phyloP scores from a whole-genome alignment of 306 rosid genomes.

The Psophocarpus tetragonolobus region DNA sequence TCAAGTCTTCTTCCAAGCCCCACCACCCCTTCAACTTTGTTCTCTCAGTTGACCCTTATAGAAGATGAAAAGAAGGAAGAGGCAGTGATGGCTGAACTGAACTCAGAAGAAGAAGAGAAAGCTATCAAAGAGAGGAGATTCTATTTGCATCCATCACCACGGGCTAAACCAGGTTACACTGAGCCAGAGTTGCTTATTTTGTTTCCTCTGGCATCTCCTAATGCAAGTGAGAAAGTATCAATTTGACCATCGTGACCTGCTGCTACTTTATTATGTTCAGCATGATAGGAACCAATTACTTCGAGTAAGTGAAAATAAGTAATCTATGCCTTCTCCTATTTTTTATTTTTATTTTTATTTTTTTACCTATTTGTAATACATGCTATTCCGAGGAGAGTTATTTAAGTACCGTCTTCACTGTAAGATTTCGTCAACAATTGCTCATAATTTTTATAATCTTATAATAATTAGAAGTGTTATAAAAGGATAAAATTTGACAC shows the following conservation, averaged over 20 bases:
- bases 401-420: background rate
- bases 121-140: slow-evolving; percentile 74
- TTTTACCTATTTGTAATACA: background rate
- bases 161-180: slow-evolving; percentile 45
- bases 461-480: background rate
- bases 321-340: background rate
- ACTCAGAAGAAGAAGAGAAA: slow-evolving; percentile 69
- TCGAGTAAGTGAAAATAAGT: slow-evolving; percentile 21
- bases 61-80: slow-evolving; percentile 47
- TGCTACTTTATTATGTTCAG: background rate
- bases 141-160: slow-evolving; percentile 82
- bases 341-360: background rate
- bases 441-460: background rate
- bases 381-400: background rate
- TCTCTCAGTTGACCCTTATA: slow-evolving; percentile 54
- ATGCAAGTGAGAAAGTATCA: slow-evolving; percentile 25
- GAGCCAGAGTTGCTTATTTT: slow-evolving; percentile 66
- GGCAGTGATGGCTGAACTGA: slow-evolving; percentile 20
- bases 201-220: slow-evolving; percentile 70
- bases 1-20: slow-evolving; percentile 51
- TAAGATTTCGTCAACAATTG: background rate
- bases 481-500: background rate
- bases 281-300: background rate
- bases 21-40: slow-evolving; percentile 60
- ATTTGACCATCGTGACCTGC: slow-evolving; percentile 17